Percentiles rank a stretch among this genome's conserved stretches.
These are phyloP conservation scores for Reticulascus tulasneorum DNA, from an alignment of 2,329 filamentous ascomycete species.

Conservation along the genomic window DNA sequence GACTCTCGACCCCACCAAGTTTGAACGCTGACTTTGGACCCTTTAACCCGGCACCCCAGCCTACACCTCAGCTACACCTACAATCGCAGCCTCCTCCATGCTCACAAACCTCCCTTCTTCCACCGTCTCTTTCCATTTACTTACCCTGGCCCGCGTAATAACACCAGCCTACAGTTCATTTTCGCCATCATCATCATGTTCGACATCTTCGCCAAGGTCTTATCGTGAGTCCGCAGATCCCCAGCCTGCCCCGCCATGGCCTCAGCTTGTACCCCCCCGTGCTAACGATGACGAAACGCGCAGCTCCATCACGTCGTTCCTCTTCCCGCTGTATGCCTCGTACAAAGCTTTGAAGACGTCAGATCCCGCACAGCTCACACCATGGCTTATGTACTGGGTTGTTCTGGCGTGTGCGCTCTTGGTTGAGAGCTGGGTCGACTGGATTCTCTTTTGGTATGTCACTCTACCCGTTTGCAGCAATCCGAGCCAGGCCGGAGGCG, in stretches of 20 bases:
- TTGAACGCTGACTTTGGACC: too few relatives aligned
- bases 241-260: background rate
- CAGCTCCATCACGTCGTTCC: slow-evolving; percentile 81
- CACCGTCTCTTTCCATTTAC: background rate
- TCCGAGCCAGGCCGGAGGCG: background rate
- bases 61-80: too few relatives aligned
- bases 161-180: background rate
- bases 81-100: too few relatives aligned
- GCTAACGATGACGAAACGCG: slow-evolving; percentile 2
- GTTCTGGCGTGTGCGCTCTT: slow-evolving; percentile 78
- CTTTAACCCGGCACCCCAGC: too few relatives aligned
- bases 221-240: slow-evolving; percentile 58
- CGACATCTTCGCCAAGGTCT: slow-evolving; percentile 70
- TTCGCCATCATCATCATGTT: slow-evolving; percentile 55
- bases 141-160: background rate
- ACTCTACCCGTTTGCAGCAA: background rate
- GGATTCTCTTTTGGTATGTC: slow-evolving; percentile 74
- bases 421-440: slow-evolving; percentile 82
- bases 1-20: too few relatives aligned
- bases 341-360: slow-evolving; percentile 96
- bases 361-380: slow-evolving; percentile 82
- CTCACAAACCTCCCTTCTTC: background rate
- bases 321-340: slow-evolving; percentile 93
- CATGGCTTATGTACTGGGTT: slow-evolving; percentile 99
- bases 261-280: background rate